Evolutionary conservation across 2,329 filamentous ascomycete species (phyloP), one percentile per base, ranked within the genome.

Genomic region (Fusarium sororula): DNA sequence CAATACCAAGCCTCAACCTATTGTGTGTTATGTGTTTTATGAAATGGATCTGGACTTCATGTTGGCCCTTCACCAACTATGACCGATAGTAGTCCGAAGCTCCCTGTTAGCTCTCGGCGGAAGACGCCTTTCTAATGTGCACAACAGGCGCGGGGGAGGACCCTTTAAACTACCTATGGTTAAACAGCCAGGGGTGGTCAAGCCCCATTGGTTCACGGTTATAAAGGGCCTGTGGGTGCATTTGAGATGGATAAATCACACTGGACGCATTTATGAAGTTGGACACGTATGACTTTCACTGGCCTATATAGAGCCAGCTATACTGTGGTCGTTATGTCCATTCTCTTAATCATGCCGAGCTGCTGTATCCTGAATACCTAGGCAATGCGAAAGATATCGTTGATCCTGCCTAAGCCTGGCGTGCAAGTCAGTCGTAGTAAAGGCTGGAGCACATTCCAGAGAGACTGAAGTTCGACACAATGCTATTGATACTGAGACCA

Each of bases 171-270:
- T 35, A 35, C 32, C 4, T 28, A 13, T 55, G 51, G 51, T 28
- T 8, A 4, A 54, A 54, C 7, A 54, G 14, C 50, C 41, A 50
- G 51, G 69, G 70, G 48, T 54, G n/a, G 41, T 39, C 57, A 47
- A 70, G 22, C 32, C 44, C 35, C n/a, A 70, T 84, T 83, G 0
- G 89, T 88, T 41, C 30, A 26, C 41, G 56, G 26, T 28, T 63
- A 32, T 50, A 38, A 55, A 18, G 20, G 48, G 14, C 12, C 7
- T 18, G 17, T 44, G 18, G 10, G 26, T 28, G 0, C 87, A 26
- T 58, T 90, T 74, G 83, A 87, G 22, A 78, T 79, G 24, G 90
- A 90, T 81, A 50, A 50, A 37, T 50, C 15, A 11, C 15, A 41
- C 22, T 14, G n/a, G 18, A 58, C n/a, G 20, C 15, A 48, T 50